Base-by-base conservation (phyloP, 1,284 basidiomycete species). In the Hypsizygus ulmarius region DNA sequence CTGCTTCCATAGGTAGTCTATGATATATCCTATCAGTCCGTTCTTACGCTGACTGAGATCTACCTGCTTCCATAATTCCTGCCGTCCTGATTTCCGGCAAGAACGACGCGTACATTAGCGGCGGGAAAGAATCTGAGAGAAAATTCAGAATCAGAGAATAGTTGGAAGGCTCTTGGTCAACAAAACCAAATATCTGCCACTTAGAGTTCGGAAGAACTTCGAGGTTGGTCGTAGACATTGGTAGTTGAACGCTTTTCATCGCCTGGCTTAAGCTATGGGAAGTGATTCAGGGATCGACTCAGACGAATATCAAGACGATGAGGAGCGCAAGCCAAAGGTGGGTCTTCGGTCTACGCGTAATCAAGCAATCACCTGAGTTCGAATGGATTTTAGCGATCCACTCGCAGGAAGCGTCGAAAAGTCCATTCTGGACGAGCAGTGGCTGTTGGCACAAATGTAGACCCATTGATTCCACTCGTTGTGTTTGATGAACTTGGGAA, bases 401-500 rank as follows among this genome's bases (percentile, higher is more conserved):
- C 27, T 21, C 39, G 39, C 25, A 39, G 38, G 32, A 58, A 58
- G 47, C 50, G 53, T 30, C 47, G 57, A 32, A 58, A 55, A 40
- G 18, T 53, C 12, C 3, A 21, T 1, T 48, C 51, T n/a, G 47
- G 45, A 14, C 18, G n/a, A 11, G 34, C 48, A 18, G 12, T 41
- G 18, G 38, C 29, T 2, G 25, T 15, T 2, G 18, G 43, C 8
- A 40, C 16, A 39, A 34, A 30, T 33, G 5, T 21, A 11, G 37
- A 50, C 11, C 12, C 36, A 15, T 39, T 57, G 45, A 19, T 57
- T 54, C 21, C 52, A 56, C 27, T 43, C 50, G 28, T 42, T 10
- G 27, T 66, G 16, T 56, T 64, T 10, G 53, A 64, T 37, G 51
- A 58, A 40, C 30, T 58, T 14, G 52, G 49, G 32, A 46, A 49